Percentiles rank a stretch among this genome's conserved stretches.
Evolutionary conservation across 1,284 basidiomycete species (phyloP).

Genomic region (Cutaneotrichosporon sp.): DNA sequence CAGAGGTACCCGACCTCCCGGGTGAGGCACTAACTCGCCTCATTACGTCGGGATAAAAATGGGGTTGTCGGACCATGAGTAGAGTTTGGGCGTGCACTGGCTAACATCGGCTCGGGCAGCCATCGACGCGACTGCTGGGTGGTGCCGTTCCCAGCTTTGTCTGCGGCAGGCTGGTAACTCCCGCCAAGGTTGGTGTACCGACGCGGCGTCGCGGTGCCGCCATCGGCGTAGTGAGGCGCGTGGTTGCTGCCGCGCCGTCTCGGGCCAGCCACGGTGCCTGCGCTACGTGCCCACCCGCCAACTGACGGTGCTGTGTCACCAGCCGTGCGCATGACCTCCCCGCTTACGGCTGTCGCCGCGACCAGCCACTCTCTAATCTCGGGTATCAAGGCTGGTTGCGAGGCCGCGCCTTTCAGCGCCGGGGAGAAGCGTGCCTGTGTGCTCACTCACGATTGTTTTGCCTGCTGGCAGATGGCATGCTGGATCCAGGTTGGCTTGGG

Average conservation of each 20-base stretch:
- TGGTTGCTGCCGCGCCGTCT: not conserved
- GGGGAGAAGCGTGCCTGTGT: not conserved
- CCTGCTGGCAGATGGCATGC: not conserved
- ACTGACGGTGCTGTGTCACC: too few relatives aligned
- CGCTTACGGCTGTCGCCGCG: not conserved
- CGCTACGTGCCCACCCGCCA: too few relatives aligned
- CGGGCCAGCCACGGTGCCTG: not conserved
- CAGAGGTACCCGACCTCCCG: not conserved
- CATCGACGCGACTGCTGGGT: too few relatives aligned
- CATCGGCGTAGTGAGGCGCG: not conserved
- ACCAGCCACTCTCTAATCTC: not conserved
- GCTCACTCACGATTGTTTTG: not conserved
- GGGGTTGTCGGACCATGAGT: not conserved
- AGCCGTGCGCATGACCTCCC: not conserved
- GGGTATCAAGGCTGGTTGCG: not conserved
- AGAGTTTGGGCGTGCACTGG: not conserved
- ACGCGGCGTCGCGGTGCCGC: not conserved
- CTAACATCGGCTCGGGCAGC: not conserved
- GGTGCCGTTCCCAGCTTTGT: not conserved
- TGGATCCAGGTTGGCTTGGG: too few relatives aligned
- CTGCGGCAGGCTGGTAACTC: not conserved
- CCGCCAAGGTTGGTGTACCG: not conserved
- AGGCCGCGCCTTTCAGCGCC: not conserved
- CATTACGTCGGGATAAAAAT: not conserved
- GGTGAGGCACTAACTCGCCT: not conserved